These are phyloP conservation scores for Prunus campanulata DNA, from an alignment of 306 rosid genomes.

Conservation along the genomic window DNA sequence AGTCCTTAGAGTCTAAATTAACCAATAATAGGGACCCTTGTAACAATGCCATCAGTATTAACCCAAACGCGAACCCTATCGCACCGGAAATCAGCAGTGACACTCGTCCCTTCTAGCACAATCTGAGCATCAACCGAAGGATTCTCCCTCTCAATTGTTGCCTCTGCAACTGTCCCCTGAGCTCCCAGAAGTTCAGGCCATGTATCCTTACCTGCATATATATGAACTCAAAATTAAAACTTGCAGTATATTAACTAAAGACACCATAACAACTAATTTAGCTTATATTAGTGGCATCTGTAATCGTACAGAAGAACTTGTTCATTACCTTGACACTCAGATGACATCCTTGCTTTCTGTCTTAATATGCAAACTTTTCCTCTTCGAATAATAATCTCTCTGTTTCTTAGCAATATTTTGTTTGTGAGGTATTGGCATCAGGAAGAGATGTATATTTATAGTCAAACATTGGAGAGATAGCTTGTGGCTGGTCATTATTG, in stretches of 20 bases:
- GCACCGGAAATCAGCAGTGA: conserved; percentile 35
- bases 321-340: neutral
- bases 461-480: neutral
- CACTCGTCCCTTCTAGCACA: conserved; percentile 25
- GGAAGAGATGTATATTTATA: neutral
- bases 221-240: too few species aligned
- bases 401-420: neutral
- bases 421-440: neutral
- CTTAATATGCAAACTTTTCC: neutral
- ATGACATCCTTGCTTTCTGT: neutral
- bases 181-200: conserved; percentile 58
- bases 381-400: neutral
- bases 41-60: conserved; percentile 20
- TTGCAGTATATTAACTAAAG: too few species aligned
- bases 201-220: conserved; percentile 31
- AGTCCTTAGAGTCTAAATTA: neutral
- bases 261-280: too few species aligned
- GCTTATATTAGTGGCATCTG: too few species aligned
- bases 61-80: conserved; percentile 57
- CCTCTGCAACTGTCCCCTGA: conserved; percentile 36
- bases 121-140: conserved; percentile 5
- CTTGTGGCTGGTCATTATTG: neutral
- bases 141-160: conserved; percentile 37
- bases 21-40: conserved; percentile 43
- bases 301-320: too few species aligned